Evolutionary conservation across 768 basidiomycete genomes (phyloP), one percentile per base, ranked within the genome.

Genomic region (Imleria badia): DNA sequence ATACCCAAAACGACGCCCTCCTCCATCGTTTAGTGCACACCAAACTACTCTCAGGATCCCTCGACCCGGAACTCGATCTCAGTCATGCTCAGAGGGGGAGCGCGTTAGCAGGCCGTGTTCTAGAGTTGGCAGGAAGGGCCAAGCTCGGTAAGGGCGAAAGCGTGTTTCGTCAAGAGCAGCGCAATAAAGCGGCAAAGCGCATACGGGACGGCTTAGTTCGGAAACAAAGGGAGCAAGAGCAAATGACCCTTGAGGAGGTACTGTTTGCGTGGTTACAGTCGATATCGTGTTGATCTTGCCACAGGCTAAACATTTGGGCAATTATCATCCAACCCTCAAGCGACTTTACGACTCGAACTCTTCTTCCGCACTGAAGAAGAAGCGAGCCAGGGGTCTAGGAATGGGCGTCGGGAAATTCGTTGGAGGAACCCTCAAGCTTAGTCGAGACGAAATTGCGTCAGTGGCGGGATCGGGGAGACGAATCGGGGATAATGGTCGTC

Each of bases 21-120:
- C 78, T 94, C 14, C 89, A 92, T 67, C 85, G 82, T 48, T 75
- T 94, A 6, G 80, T 94, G 15, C 91, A 94, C 66, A 92, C 91
- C 0, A 79, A 86, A 58, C 73, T 94, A 6, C 74, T 94, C 7
- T 87, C 91, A 10, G 89, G 87, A 11, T 89, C 88, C 6, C 69
- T 86, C 9, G 78, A 84, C 63, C 72, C 80, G 3, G 83, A 86
- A 5, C 74, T 90, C 17, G 67, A 84, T 52, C 63, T 89, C 50
- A 78, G 81, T 17, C 80, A 85, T 26, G 88, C 87, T 6, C 79
- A 89, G 59, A 82, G 82, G 31, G 81, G 81, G 38, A 91, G 86
- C 66, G 89, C 90, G 0, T 66, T 94, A 33, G 83, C 84, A 29
- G 91, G 91, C 17, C 87, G 91, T 43, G 76, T 93, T 15, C 65